phyloP scores from a whole-genome alignment of 2,329 filamentous ascomycete species.

The Ceratocystis ficicola region DNA sequence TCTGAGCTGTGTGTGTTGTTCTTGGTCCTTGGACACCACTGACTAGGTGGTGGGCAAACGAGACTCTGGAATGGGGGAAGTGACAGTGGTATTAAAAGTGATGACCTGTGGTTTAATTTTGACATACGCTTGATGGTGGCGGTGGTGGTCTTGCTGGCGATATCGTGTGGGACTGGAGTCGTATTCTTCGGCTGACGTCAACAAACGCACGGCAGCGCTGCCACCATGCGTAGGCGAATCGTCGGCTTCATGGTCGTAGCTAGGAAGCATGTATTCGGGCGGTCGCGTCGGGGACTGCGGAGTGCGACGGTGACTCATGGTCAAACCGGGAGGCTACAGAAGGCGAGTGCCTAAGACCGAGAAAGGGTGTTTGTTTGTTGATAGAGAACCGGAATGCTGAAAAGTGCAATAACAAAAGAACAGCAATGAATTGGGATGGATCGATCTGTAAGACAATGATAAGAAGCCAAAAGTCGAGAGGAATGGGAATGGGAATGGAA shows the following conservation, averaged over 20 bases:
- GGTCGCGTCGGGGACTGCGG: constrained; percentile 36
- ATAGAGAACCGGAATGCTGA: constrained; percentile 6
- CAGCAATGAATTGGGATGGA: neutral
- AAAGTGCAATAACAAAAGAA: neutral
- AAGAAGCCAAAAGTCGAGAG: neutral
- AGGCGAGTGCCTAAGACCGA: neutral
- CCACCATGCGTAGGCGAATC: constrained; percentile 36
- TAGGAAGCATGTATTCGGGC: constrained; percentile 44
- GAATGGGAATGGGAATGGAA: neutral
- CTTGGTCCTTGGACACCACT: neutral
- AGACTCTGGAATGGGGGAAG: constrained; percentile 1
- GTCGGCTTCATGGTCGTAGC: constrained; percentile 43
- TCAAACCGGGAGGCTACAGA: constrained; percentile 3
- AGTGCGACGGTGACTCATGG: constrained; percentile 20
- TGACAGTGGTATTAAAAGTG: neutral
- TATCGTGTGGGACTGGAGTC: constrained; percentile 30
- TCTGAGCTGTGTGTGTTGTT: neutral
- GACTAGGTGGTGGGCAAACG: constrained; percentile 7
- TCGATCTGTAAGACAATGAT: neutral
- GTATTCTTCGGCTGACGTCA: constrained; percentile 49
- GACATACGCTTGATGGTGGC: constrained; percentile 39
- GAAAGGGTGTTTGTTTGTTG: neutral
- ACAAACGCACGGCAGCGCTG: constrained; percentile 44
- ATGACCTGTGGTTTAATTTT: neutral
- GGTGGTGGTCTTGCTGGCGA: constrained; percentile 8